These are phyloP conservation scores for Tuber borchii DNA, from an alignment of 495 filamentous ascomycete species.

Conservation along the genomic window DNA sequence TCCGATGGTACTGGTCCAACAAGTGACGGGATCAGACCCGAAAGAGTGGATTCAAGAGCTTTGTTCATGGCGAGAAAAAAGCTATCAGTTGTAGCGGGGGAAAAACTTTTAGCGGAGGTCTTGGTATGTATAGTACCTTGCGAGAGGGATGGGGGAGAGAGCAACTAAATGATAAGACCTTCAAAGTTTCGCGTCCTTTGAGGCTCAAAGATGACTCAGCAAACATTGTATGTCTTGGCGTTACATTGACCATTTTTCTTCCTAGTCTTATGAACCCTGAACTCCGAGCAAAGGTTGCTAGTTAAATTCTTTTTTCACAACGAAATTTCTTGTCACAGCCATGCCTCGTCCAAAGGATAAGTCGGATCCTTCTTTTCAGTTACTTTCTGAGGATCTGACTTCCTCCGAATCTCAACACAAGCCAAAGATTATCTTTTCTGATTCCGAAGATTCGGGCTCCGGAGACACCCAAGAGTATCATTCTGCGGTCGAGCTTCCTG, in stretches of 20 bases:
- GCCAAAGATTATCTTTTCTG: conserved; percentile 27
- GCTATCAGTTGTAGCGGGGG: not conserved
- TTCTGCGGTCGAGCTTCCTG: conserved; percentile 24
- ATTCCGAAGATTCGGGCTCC: conserved; percentile 22
- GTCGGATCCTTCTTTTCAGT: conserved; percentile 9
- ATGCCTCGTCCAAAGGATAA: conserved; percentile 7
- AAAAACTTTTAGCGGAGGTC: not conserved
- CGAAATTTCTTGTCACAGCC: not conserved
- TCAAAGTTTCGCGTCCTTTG: not conserved
- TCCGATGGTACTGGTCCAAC: conserved; percentile 63
- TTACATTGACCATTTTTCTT: not conserved
- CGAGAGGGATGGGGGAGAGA: not conserved
- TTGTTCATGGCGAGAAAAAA: conserved; percentile 54
- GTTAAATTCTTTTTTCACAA: not conserved
- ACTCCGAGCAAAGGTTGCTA: not conserved
- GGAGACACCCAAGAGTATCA: conserved; percentile 21
- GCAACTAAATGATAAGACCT: not conserved
- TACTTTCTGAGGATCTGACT: conserved; percentile 13
- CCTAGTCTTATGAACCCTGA: not conserved
- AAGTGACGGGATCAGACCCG: conserved; percentile 70
- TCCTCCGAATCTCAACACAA: not conserved
- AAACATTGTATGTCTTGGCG: not conserved
- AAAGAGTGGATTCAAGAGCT: conserved; percentile 68
- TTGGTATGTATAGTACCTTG: not conserved
- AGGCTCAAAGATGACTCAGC: not conserved